These are phyloP conservation scores for Talaromyces stipitatus DNA, from an alignment of 495 filamentous ascomycete genomes.

Conservation along the genomic window DNA sequence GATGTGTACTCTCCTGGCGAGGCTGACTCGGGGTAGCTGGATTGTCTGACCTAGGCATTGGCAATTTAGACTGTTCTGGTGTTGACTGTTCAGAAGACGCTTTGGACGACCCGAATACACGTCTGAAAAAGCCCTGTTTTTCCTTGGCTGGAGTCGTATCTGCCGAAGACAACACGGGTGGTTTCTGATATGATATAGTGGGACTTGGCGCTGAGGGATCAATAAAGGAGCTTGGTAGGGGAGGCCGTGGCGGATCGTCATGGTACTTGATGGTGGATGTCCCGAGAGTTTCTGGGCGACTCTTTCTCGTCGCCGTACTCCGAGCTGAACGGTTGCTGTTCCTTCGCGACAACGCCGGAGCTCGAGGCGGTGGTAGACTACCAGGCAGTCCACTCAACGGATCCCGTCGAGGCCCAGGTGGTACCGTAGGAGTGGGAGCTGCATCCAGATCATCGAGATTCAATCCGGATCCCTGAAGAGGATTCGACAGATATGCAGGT, in stretches of 20 bases:
- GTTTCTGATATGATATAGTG: slow-evolving; percentile 46
- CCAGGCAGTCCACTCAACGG: slow-evolving; percentile 26
- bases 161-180: slow-evolving; percentile 22
- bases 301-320: slow-evolving; percentile 28
- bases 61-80: slow-evolving; percentile 10
- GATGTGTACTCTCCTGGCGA: slow-evolving; percentile 37
- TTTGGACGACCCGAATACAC: slow-evolving; percentile 67
- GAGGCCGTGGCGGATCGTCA: slow-evolving; percentile 3
- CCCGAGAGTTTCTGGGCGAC: slow-evolving; percentile 31
- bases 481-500: slow-evolving; percentile 23
- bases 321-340: slow-evolving; percentile 59
- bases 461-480: slow-evolving; percentile 17
- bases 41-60: slow-evolving; percentile 5
- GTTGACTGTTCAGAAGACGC: slow-evolving; percentile 17
- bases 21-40: slow-evolving; percentile 21
- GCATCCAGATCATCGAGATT: slow-evolving; percentile 58
- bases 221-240: slow-evolving; percentile 5
- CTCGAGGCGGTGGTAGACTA: slow-evolving; percentile 28
- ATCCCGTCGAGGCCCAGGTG: slow-evolving; percentile 62
- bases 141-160: slow-evolving; percentile 46
- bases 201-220: slow-evolving; percentile 43
- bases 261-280: slow-evolving; percentile 23
- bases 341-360: slow-evolving; percentile 39
- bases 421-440: slow-evolving; percentile 82
- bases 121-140: slow-evolving; percentile 81